A percentile compares a stretch with the other conserved stretches of the same genome.
Conservation (phyloP, 2,329 filamentous ascomycete genomes). For the Capronia epimyces region DNA sequence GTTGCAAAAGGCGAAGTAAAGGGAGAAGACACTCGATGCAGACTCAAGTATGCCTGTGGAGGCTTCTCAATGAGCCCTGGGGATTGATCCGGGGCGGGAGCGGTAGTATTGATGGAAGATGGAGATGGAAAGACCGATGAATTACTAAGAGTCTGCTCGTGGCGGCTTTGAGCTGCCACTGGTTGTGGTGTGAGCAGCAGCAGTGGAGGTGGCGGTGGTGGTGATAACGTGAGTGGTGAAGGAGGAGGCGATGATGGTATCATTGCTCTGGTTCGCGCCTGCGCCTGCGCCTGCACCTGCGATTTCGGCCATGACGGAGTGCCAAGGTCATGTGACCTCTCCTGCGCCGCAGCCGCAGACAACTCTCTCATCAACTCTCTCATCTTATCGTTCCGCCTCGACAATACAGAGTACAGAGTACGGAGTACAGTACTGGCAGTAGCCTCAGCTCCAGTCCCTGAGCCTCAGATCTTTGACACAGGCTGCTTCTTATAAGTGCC, state of each 20-base stretch:
- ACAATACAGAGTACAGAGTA: no score
- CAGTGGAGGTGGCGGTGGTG: not conserved
- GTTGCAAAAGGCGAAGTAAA: constrained; percentile 4
- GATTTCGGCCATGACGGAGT: not conserved
- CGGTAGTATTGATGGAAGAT: not conserved
- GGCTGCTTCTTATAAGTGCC: no score
- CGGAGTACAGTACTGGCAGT: no score
- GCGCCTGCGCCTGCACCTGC: not conserved
- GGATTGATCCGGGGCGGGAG: not conserved
- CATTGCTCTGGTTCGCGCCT: not conserved
- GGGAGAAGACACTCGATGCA: constrained; percentile 4
- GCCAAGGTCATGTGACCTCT: not conserved
- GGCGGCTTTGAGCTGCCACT: not conserved
- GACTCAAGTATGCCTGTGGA: constrained; percentile 16
- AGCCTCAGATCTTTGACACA: no score
- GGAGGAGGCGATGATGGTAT: constrained; percentile 1
- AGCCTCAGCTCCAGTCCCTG: no score
- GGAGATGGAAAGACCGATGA: constrained; percentile 7
- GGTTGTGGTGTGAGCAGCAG: not conserved
- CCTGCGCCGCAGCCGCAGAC: not conserved
- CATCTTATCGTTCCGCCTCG: not conserved
- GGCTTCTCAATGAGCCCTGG: constrained; percentile 13
- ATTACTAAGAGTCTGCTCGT: not conserved
- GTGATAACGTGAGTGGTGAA: not conserved
- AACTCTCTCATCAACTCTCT: not conserved